Evolutionary conservation across 345 rosid species (phyloP).

Genomic region (Physaria fendleri): DNA sequence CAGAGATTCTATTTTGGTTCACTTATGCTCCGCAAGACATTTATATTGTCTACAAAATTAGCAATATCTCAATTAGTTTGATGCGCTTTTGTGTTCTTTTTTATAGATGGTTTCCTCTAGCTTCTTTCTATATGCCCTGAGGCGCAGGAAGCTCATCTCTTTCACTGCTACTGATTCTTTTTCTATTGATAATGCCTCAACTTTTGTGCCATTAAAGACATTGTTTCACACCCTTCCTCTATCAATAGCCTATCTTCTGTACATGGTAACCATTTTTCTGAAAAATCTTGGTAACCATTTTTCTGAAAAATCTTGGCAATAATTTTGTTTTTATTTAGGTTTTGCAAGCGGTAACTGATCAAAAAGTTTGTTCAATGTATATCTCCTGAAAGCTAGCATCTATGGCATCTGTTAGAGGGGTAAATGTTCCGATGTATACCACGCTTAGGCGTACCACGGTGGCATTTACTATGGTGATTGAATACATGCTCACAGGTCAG

Average conservation of each 20-base stretch:
- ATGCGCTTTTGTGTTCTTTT: constrained; percentile 3
- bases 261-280: constrained; percentile 59
- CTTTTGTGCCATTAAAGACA: constrained; percentile 61
- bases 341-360: constrained; percentile 6
- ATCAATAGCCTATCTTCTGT: constrained; percentile 67
- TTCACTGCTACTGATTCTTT: constrained; percentile 56
- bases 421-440: constrained; percentile 99
- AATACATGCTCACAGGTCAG: constrained; percentile 74
- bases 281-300: constrained; percentile 24
- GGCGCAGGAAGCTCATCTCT: constrained; percentile 60
- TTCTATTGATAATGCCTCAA: constrained; percentile 33
- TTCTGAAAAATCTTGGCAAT: background rate
- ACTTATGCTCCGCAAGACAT: background rate
- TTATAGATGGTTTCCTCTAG: constrained; percentile 74
- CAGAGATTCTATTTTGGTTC: background rate
- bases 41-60: background rate
- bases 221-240: constrained; percentile 74
- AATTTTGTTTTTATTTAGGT: background rate
- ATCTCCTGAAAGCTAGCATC: constrained; percentile 69
- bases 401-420: constrained; percentile 95
- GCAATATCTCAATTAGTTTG: background rate
- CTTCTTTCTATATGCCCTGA: constrained; percentile 60
- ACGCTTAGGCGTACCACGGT: constrained; percentile 95
- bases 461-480: constrained; percentile 88
- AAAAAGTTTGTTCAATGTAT: constrained; percentile 14